A percentile compares a stretch with the other conserved stretches of the same genome.
Conservation (phyloP, 306 rosid genomes). For the Gastrolobium villosum region DNA sequence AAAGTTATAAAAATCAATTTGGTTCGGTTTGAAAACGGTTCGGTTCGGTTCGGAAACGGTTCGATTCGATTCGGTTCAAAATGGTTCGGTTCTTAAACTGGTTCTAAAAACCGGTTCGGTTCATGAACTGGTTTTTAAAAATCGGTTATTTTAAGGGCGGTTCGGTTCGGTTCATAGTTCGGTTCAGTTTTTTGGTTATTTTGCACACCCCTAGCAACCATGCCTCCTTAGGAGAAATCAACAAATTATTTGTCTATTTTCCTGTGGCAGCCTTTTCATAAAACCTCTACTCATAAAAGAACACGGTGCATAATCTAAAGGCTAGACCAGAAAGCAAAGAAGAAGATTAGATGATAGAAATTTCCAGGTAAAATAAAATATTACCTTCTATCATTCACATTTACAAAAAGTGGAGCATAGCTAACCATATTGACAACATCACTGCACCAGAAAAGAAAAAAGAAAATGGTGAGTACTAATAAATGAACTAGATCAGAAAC, state of each 20-base stretch:
- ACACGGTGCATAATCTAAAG: neutral
- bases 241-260: neutral
- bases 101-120: no score
- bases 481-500: constrained; percentile 39
- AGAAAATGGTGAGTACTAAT: constrained; percentile 42
- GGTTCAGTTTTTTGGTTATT: no score
- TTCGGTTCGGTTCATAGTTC: no score
- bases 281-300: constrained; percentile 1
- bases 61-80: no score
- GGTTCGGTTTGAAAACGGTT: no score
- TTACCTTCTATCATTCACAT: constrained; percentile 81
- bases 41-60: no score
- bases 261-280: neutral
- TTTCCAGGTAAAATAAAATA: neutral
- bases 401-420: constrained; percentile 97
- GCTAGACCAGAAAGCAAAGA: neutral
- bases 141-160: no score
- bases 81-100: no score
- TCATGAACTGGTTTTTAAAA: no score
- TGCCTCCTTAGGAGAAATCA: neutral
- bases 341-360: constrained; percentile 15
- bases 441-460: constrained; percentile 59
- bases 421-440: constrained; percentile 82
- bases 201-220: no score
- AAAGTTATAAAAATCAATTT: no score